Base-by-base conservation (phyloP, 768 basidiomycete species). In the Suillus ampliporus region DNA sequence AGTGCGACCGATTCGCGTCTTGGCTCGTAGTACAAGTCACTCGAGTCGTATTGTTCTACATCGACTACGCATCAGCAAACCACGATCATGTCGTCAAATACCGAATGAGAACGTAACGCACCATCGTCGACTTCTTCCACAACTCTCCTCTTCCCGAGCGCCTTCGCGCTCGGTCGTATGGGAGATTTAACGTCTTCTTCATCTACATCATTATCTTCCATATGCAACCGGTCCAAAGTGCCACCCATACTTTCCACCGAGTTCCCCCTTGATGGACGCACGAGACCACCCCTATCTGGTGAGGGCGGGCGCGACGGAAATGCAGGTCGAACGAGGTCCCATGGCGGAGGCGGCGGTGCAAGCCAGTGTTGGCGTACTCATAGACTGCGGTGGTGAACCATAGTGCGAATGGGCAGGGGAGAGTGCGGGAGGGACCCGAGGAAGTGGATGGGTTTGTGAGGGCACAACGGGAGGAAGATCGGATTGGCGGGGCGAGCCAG, bases 111-210 rank as follows among this genome's bases (percentile, higher is more conserved):
- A 28, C 44, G 26, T 41, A 59, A 80, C 85, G 61, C 67, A 85
- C 85, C 77, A 40, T 85, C 84, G 31, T 74, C 63, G 10, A 40
- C 38, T 56, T 79, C 80, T 54, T 86, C 84, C 10, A 87, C 75
- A 17, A 89, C 85, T 68, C 80, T 84, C 67, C 92, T 83, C 78
- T 97, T 97, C 19, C 95, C 95, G 2, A 95, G 82, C 4, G 95
- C 94, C 73, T 96, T 97, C 40, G 85, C 90, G 72, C 92, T 95
- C 1, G 92, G 95, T 65, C 83, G 82, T 13, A 81, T 69, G n/a
- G 83, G 85, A 15, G 78, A 74, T 54, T 59, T 64, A 15, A 69
- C 58, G 5, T 79, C 71, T 6, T 74, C 77, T 17, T 81, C 79
- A 60, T 62, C 67, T 26, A 21, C 54, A 61, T 40, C 26, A 17